Evolutionary conservation across 352 stramenopile genomes (phyloP), one percentile per base, ranked within the genome.

Genomic region (Phytophthora pseudosyringae): DNA sequence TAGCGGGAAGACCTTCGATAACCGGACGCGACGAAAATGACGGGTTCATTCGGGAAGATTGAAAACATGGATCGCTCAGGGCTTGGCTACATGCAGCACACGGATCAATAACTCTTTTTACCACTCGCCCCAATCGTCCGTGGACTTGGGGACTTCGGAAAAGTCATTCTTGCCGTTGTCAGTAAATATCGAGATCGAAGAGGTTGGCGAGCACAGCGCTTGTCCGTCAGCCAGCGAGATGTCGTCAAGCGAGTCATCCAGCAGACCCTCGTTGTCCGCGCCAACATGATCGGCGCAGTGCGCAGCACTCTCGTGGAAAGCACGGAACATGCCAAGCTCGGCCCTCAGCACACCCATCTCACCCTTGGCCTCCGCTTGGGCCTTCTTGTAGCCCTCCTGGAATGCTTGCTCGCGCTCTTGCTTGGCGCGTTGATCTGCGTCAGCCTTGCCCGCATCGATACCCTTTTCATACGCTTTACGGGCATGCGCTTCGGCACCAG

Each of bases 101-200:
- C 28, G 16, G n/a, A 43, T 36, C 32, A 62, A 64, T 31, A 59
- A 46, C 29, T 21, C 15, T 5, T 48, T 52, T 55, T 85, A 90
- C 81, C 81, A 90, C 55, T 90, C 81, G 25, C 81, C 81, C 81
- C 81, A 90, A 53, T 90, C 81, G 39, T 85, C 73, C 3, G 70
- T 70, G 3, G 69, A 58, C 47, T 76, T 78, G 8, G 66, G 18
- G 0, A 39, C 32, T 10, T 73, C 59, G 9, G 54, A 53, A 13
- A 73, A 66, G 31, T 81, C 73, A n/a, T 54, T 69, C 31, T 82
- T 78, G 12, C 62, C 59, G 48, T 79, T 74, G 48, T 75, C 70
- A 51, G 59, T 79, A 71, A 79, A 79, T 58, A 81, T 64, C 8
- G 70, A 81, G n/a, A 79, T 52, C 4, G 70, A 81, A 6, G 73